These are phyloP conservation scores for Gentiana straminea DNA, from an alignment of 257 asterid species.

Conservation along the genomic window DNA sequence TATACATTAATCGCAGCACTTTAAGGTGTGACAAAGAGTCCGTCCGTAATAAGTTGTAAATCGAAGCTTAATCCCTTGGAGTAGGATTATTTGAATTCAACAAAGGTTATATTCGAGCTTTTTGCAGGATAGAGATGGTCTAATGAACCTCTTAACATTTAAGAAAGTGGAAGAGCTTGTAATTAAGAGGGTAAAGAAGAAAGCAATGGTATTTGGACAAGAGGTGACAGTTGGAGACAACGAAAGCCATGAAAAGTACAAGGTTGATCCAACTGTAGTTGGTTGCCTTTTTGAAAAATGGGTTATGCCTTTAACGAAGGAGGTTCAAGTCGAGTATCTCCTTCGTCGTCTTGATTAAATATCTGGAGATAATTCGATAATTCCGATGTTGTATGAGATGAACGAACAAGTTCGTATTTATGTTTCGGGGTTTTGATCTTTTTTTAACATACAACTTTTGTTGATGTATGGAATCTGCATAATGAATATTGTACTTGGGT, in stretches of 20 bases:
- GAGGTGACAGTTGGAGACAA: conserved; percentile 38
- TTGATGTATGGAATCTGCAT: too few relatives aligned
- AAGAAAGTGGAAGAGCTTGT: conserved; percentile 61
- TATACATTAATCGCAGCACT: too few relatives aligned
- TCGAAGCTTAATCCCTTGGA: too few relatives aligned
- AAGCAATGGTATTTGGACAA: conserved; percentile 57
- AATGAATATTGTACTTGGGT: too few relatives aligned
- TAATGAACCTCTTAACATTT: conserved; percentile 67
- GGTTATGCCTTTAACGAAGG: conserved; percentile 79
- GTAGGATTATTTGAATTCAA: too few relatives aligned
- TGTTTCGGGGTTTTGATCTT: too few relatives aligned
- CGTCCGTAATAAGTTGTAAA: too few relatives aligned
- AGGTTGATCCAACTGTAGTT: conserved; percentile 53
- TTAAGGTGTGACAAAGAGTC: too few relatives aligned
- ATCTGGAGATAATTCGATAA: neutral
- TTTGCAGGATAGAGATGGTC: conserved; percentile 61
- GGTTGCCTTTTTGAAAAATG: conserved; percentile 53
- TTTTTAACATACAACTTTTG: too few relatives aligned
- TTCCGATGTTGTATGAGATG: neutral
- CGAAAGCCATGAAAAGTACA: conserved; percentile 24
- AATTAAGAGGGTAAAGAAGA: conserved; percentile 71
- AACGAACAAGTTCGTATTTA: neutral
- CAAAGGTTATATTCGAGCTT: too few relatives aligned
- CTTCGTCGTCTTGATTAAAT: conserved; percentile 44
- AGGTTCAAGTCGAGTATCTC: conserved; percentile 78